phyloP scores from a whole-genome alignment of 2,329 filamentous ascomycete species.

The Thermoascus crustaceus region DNA sequence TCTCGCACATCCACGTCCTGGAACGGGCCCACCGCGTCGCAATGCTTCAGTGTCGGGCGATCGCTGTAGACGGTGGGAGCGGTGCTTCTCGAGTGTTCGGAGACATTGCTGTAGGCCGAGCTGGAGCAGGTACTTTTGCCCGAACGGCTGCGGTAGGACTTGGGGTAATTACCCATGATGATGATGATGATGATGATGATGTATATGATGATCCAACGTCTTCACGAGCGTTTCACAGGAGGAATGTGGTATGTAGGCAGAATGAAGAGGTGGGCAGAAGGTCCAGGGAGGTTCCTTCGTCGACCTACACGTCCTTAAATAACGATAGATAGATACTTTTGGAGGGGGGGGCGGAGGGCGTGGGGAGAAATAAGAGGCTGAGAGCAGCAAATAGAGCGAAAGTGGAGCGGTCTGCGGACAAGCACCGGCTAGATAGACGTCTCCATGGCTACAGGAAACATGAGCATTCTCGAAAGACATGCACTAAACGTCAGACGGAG shows the following conservation, averaged over 20 bases:
- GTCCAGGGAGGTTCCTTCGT: no score
- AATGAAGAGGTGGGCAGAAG: no score
- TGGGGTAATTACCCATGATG: conserved; percentile 23
- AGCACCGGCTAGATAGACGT: not conserved
- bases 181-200: conserved; percentile 4
- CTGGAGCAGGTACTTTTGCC: conserved; percentile 26
- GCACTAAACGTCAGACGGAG: no score
- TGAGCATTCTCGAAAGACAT: not conserved
- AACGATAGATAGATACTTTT: no score
- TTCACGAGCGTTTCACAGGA: no score
- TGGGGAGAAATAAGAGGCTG: not conserved
- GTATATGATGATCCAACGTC: no score
- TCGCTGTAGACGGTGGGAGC: conserved; percentile 31
- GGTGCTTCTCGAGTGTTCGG: conserved; percentile 32
- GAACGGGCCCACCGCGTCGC: conserved; percentile 11
- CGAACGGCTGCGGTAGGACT: conserved; percentile 17
- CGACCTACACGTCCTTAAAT: no score
- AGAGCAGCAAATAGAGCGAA: not conserved
- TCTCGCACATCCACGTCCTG: conserved; percentile 34
- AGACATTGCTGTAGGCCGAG: conserved; percentile 30
- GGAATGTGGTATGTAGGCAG: no score
- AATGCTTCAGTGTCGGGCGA: conserved; percentile 18
- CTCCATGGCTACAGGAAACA: not conserved
- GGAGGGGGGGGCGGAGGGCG: not conserved
- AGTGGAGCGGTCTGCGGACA: not conserved